Conservation (phyloP, 139 green algal genomes). For the Yamagishiella unicocca region DNA sequence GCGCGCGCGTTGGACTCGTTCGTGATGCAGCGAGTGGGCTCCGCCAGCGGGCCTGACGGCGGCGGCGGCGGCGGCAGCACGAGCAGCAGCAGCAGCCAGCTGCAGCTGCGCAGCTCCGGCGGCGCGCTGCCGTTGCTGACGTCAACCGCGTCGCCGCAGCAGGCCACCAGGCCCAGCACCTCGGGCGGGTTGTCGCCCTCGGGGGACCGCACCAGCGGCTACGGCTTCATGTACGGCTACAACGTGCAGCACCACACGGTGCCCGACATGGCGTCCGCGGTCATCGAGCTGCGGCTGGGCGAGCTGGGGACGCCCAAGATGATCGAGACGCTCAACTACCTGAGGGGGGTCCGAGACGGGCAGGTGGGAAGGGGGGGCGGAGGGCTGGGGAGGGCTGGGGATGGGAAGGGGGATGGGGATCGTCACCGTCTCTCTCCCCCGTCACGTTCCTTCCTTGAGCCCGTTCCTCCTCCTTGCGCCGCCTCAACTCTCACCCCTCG, state of each 20-base stretch:
- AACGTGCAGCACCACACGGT: slow-evolving; percentile 18
- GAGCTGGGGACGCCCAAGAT: slow-evolving; percentile 44
- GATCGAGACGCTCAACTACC: slow-evolving; percentile 33
- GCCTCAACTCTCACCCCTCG: too few species aligned
- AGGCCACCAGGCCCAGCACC: neutral
- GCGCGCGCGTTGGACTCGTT: slow-evolving; percentile 29
- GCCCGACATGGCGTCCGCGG: neutral
- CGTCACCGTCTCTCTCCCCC: too few species aligned
- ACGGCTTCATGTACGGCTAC: neutral
- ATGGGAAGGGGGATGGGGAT: too few species aligned
- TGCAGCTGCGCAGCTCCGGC: neutral
- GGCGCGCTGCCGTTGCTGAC: neutral
- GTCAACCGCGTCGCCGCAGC: neutral
- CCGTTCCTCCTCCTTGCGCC: too few species aligned
- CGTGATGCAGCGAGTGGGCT: neutral
- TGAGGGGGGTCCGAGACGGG: slow-evolving; percentile 21
- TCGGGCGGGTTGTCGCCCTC: neutral
- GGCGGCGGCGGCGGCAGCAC: neutral
- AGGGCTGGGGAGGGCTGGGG: neutral
- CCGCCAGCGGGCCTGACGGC: neutral
- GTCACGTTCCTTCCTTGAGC: too few species aligned
- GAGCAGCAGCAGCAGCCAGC: neutral
- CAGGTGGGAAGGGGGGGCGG: neutral
- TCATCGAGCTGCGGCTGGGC: slow-evolving; percentile 36
- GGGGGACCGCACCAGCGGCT: neutral